Conservation (phyloP, 1,284 basidiomycete species). For the Trametes polyzona region DNA sequence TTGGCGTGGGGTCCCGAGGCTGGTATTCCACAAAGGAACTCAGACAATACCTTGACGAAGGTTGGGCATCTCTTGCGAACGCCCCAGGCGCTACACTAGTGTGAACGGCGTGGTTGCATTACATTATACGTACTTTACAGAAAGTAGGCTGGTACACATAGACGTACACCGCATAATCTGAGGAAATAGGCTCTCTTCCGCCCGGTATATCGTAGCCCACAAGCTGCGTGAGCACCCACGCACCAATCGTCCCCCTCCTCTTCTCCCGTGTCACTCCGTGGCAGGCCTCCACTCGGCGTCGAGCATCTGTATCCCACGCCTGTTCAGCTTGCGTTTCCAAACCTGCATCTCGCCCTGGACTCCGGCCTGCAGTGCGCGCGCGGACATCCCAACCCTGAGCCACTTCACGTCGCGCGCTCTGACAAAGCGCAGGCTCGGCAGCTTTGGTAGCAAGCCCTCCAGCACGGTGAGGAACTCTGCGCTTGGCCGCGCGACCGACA, state of each 20-base stretch:
- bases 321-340: conserved; percentile 64
- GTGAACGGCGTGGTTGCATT: too few relatives aligned
- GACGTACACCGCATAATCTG: too few relatives aligned
- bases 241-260: too few relatives aligned
- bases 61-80: too few relatives aligned
- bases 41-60: too few relatives aligned
- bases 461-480: conserved; percentile 57
- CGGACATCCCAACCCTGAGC: conserved; percentile 67
- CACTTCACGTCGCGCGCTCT: conserved; percentile 72
- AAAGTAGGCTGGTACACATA: too few relatives aligned
- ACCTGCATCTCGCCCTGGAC: conserved; percentile 78
- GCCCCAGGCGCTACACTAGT: too few relatives aligned
- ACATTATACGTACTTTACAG: too few relatives aligned
- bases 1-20: too few relatives aligned
- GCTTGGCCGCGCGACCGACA: conserved; percentile 74
- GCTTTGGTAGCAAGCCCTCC: conserved; percentile 54
- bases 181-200: too few relatives aligned
- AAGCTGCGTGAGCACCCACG: too few relatives aligned
- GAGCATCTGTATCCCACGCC: conserved; percentile 60
- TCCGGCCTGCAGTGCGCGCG: conserved; percentile 66
- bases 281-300: conserved; percentile 67
- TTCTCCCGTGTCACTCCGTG: conserved; percentile 19
- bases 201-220: background rate
- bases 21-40: too few relatives aligned
- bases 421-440: conserved; percentile 60